A percentile compares a stretch with the other conserved stretches of the same genome.
Evolutionary conservation across 352 stramenopile species (phyloP).

Genomic region (Phytophthora hybrid): DNA sequence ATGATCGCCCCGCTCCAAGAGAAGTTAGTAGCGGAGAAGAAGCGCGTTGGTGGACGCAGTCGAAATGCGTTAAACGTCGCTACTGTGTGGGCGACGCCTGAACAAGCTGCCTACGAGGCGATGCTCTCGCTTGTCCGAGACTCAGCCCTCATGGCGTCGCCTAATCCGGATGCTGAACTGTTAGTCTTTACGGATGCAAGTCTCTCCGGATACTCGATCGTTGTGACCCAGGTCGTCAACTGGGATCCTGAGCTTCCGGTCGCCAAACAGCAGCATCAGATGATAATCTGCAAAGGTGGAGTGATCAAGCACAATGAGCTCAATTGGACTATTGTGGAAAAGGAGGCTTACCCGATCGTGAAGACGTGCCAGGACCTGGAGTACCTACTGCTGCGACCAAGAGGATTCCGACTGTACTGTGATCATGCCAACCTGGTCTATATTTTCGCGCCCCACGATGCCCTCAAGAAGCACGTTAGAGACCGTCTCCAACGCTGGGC

Average conservation of each 20-base stretch:
- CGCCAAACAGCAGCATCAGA: neutral
- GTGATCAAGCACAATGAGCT: neutral
- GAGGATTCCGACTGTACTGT: conserved; percentile 7
- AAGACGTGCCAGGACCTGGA: neutral
- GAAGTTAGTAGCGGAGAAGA: neutral
- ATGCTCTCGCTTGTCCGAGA: neutral
- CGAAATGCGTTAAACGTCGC: neutral
- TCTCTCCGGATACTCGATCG: neutral
- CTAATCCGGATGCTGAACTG: neutral
- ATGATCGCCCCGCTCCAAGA: neutral
- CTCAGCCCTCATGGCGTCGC: neutral
- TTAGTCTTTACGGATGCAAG: neutral
- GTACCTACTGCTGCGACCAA: neutral
- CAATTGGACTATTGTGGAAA: neutral
- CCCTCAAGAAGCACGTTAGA: conserved; percentile 5
- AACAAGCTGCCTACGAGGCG: neutral
- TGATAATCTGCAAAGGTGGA: neutral
- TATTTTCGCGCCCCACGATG: neutral
- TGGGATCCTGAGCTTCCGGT: neutral
- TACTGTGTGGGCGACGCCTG: neutral
- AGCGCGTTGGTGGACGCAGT: neutral
- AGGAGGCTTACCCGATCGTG: neutral
- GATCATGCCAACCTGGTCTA: conserved; percentile 7
- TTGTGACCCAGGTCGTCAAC: too few species aligned
- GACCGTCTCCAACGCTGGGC: conserved; percentile 27